Evolutionary conservation across 2,329 filamentous ascomycete genomes (phyloP).

Genomic region (Aspergillus sp.): DNA sequence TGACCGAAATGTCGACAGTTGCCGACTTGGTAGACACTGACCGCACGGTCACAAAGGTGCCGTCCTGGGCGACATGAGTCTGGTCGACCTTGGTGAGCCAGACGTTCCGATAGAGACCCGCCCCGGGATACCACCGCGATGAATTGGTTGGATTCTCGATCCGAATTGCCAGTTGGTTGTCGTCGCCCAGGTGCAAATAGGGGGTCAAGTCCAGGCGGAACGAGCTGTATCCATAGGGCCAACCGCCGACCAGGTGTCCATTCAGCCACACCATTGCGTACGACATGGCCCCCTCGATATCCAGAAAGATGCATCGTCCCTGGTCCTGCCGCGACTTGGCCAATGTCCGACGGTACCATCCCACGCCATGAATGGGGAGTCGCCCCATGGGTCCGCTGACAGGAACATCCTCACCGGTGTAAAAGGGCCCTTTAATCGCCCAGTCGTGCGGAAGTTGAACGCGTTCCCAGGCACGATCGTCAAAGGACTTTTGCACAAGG

Average conservation of each 20-base stretch:
- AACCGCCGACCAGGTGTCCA: conserved; percentile 4
- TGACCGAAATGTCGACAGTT: background rate
- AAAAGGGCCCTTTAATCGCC: conserved; percentile 4
- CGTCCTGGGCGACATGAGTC: conserved; percentile 6
- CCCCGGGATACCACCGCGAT: conserved; percentile 14
- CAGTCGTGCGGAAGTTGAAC: conserved; percentile 10
- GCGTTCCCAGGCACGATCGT: conserved; percentile 1
- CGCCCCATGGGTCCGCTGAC: background rate
- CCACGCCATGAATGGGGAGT: conserved; percentile 8
- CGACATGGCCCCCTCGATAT: conserved; percentile 11
- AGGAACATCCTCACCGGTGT: background rate
- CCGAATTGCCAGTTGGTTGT: conserved; percentile 9
- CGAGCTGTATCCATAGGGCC: conserved; percentile 12
- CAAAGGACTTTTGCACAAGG: background rate
- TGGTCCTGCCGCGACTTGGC: background rate
- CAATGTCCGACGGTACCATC: conserved; percentile 10
- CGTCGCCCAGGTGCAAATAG: background rate
- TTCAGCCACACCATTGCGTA: conserved; percentile 17
- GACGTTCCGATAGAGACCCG: conserved; percentile 13
- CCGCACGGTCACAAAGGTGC: background rate
- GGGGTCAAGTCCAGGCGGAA: conserved; percentile 7
- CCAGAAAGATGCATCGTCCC: background rate
- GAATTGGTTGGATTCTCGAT: conserved; percentile 9
- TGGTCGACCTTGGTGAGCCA: conserved; percentile 11
- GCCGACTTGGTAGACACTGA: background rate